A percentile compares a stretch with the other conserved stretches of the same genome.
Evolutionary conservation across 129 eudicot species (phyloP).

Genomic region (Centaurea solstitialis): DNA sequence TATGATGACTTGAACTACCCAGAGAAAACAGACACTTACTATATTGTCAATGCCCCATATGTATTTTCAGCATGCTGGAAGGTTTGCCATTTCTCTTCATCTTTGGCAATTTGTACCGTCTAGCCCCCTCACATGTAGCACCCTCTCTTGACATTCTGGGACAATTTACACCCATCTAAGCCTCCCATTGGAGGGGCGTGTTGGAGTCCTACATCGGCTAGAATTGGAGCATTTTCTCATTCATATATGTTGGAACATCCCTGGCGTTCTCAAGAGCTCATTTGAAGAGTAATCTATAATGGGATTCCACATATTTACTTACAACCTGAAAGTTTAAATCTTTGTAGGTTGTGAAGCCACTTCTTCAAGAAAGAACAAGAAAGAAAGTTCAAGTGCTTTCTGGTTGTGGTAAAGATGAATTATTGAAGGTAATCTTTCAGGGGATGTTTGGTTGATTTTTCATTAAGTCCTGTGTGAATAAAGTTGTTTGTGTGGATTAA

Average conservation of each 20-base stretch:
- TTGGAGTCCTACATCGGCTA: not conserved
- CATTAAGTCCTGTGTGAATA: no score
- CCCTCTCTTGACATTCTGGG: no score
- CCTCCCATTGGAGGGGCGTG: not conserved
- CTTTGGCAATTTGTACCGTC: not conserved
- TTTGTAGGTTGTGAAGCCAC: slow-evolving; percentile 90
- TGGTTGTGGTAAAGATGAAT: slow-evolving; percentile 82
- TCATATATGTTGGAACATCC: not conserved
- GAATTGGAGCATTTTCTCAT: not conserved
- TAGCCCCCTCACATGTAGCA: not conserved
- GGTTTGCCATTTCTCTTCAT: slow-evolving; percentile 42
- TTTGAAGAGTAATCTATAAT: not conserved
- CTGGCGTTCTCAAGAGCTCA: not conserved
- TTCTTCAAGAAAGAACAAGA: slow-evolving; percentile 91
- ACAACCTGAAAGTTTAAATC: slow-evolving; percentile 5
- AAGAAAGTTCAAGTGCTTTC: slow-evolving; percentile 91
- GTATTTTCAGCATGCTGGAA: slow-evolving; percentile 99
- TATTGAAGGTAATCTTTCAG: slow-evolving; percentile 63
- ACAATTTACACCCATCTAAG: not conserved
- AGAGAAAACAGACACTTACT: slow-evolving; percentile 96
- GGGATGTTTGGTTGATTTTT: no score
- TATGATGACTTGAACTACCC: slow-evolving; percentile 98
- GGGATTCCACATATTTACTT: not conserved
- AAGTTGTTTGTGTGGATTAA: no score
- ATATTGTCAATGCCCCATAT: slow-evolving; percentile 91